Conservation (phyloP, 1,284 basidiomycete genomes). For the Phlebopus sp. region DNA sequence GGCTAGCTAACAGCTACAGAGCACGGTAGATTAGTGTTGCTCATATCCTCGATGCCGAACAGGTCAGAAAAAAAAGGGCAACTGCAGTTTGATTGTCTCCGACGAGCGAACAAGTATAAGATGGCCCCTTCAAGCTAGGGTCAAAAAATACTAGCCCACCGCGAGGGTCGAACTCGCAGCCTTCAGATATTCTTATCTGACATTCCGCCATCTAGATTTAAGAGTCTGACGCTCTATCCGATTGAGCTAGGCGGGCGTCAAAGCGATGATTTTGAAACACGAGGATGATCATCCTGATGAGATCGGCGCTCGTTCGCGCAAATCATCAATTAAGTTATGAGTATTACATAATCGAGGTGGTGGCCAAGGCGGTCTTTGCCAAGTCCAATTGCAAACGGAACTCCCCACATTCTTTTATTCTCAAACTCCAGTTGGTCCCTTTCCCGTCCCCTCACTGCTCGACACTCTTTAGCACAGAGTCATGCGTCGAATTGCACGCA, state of each 20-base stretch:
- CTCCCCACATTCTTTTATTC: background rate
- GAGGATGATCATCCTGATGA: background rate
- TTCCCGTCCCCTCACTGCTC: background rate
- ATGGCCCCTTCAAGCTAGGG: too few relatives aligned
- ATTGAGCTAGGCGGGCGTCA: slow-evolving; percentile 68
- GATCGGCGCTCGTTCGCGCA: too few relatives aligned
- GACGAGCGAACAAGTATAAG: too few relatives aligned
- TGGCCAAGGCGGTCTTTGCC: background rate
- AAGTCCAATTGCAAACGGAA: background rate
- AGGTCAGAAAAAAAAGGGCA: too few relatives aligned
- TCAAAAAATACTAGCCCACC: slow-evolving; percentile 55
- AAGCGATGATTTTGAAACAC: background rate
- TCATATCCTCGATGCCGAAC: too few relatives aligned
- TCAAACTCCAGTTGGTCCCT: background rate
- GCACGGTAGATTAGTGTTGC: too few relatives aligned
- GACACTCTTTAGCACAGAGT: background rate
- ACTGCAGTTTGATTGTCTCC: too few relatives aligned
- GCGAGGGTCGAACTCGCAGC: slow-evolving; percentile 84
- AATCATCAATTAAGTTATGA: background rate
- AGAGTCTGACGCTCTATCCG: slow-evolving; percentile 77
- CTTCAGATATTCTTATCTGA: slow-evolving; percentile 53
- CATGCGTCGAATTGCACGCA: slow-evolving; percentile 21
- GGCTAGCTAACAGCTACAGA: too few relatives aligned
- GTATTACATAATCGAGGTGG: background rate
- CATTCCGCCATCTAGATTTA: slow-evolving; percentile 29